Conservation (phyloP, 176 grass and related monocot genomes). For the Tillandsia leiboldiana region DNA sequence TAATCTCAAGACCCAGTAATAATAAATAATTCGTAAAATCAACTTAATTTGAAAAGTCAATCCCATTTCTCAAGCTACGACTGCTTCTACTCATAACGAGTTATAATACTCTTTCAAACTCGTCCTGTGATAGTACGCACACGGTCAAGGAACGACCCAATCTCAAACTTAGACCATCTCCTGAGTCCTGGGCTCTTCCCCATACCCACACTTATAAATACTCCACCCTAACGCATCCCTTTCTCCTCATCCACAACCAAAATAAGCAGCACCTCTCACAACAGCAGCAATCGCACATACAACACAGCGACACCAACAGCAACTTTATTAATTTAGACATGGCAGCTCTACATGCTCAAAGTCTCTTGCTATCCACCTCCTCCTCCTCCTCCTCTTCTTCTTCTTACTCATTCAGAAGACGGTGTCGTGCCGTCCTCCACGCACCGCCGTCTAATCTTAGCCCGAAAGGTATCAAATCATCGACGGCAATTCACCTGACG, state of each 20-base stretch:
- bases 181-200: not conserved
- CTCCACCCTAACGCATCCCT: not conserved
- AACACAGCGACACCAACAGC: not conserved
- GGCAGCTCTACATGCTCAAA: conserved; percentile 1
- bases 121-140: not conserved
- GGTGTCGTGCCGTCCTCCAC: not conserved
- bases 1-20: no score
- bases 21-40: no score
- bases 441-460: not conserved
- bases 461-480: not conserved
- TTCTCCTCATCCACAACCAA: not conserved
- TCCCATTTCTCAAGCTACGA: not conserved
- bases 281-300: not conserved
- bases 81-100: not conserved
- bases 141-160: not conserved
- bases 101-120: not conserved
- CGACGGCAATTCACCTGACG: not conserved
- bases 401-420: not conserved
- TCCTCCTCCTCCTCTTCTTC: not conserved
- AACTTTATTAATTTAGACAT: not conserved
- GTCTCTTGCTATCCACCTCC: not conserved
- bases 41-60: not conserved
- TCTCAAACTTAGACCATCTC: not conserved
- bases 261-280: not conserved
- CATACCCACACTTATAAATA: not conserved